A percentile compares a stretch with the other conserved stretches of the same genome.
Evolutionary conservation across 2,329 filamentous ascomycete species (phyloP).

Genomic region (Fusarium tupiense): DNA sequence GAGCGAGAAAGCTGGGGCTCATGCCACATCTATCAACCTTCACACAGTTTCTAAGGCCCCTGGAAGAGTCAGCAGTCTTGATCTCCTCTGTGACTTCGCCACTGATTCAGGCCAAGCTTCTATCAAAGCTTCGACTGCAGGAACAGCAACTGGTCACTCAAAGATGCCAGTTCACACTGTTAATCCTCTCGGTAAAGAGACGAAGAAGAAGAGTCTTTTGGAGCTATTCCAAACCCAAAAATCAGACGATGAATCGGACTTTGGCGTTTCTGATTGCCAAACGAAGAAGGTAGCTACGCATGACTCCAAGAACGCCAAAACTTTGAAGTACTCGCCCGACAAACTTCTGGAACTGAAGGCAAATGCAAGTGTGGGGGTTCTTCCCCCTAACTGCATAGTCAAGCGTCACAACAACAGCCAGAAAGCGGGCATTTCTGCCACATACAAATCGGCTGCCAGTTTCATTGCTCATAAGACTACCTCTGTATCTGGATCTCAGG

Average conservation of each 20-base stretch:
- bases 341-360: conserved; percentile 13
- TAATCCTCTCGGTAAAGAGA: background rate
- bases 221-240: background rate
- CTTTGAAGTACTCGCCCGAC: conserved; percentile 4
- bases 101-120: background rate
- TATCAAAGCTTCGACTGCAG: background rate
- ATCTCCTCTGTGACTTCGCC: background rate
- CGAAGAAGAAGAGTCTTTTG: background rate
- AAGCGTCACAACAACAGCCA: background rate
- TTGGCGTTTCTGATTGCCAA: background rate
- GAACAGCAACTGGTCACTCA: background rate
- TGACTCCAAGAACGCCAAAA: background rate
- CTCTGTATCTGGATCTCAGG: background rate
- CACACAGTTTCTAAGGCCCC: background rate
- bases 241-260: conserved; percentile 2
- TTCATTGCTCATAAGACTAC: background rate
- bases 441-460: background rate
- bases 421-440: background rate
- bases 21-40: background rate
- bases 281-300: background rate
- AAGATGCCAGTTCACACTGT: background rate
- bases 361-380: background rate
- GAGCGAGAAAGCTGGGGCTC: background rate
- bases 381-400: background rate
- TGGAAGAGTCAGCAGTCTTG: background rate